A percentile compares a stretch with the other conserved stretches of the same genome.
Evolutionary conservation across 129 eudicot genomes (phyloP).

Genomic region (Apium graveolens): DNA sequence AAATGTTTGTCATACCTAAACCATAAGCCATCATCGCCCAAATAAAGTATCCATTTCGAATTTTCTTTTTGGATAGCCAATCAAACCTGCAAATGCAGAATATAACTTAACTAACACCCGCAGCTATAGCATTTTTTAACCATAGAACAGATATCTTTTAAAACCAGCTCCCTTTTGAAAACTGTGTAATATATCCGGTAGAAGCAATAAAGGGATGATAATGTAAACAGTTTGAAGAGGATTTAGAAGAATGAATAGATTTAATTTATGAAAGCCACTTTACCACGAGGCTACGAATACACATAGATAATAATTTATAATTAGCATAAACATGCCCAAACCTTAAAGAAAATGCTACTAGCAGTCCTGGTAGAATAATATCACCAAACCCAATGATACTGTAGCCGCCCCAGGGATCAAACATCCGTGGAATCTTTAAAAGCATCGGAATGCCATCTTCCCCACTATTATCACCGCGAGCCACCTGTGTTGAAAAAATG

Average conservation of each 20-base stretch:
- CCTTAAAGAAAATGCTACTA: slow-evolving; percentile 92
- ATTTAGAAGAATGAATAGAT: neutral
- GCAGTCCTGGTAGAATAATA: slow-evolving; percentile 84
- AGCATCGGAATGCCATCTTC: slow-evolving; percentile 99
- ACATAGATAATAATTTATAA: neutral
- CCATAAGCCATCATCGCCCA: slow-evolving; percentile 96
- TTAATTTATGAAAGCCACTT: neutral
- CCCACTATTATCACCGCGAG: slow-evolving; percentile 97
- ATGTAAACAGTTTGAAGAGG: neutral
- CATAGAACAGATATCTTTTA: neutral
- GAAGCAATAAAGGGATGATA: neutral
- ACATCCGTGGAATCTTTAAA: slow-evolving; percentile 93
- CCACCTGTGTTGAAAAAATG: slow-evolving; percentile 46
- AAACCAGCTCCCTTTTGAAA: neutral
- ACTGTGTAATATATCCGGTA: neutral
- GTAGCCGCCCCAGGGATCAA: slow-evolving; percentile 99
- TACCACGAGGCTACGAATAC: neutral
- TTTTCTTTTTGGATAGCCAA: slow-evolving; percentile 77
- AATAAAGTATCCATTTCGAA: slow-evolving; percentile 73
- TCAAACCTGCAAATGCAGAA: slow-evolving; percentile 55
- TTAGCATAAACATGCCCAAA: slow-evolving; percentile 17
- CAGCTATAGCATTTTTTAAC: neutral
- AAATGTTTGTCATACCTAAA: slow-evolving; percentile 39
- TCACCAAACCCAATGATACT: slow-evolving; percentile 98
- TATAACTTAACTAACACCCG: neutral